Evolutionary conservation across 768 basidiomycete species (phyloP).

Genomic region (Podaxis rugospora): DNA sequence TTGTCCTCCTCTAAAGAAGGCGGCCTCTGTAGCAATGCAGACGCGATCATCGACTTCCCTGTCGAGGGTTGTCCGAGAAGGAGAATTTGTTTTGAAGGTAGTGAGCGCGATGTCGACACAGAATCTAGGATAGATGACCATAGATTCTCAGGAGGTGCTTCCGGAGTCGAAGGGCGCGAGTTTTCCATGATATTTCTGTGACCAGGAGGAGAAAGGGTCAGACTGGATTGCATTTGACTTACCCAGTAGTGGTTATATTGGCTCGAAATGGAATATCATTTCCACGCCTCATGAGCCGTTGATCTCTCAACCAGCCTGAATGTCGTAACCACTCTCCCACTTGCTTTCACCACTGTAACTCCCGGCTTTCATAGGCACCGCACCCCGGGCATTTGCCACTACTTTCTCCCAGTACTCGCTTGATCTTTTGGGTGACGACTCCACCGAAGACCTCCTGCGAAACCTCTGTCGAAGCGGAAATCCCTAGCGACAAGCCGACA

Average conservation of each 20-base stretch:
- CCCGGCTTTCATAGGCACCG: too few species aligned
- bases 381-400: too few species aligned
- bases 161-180: constrained; percentile 65
- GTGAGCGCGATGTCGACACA: constrained; percentile 75
- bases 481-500: too few species aligned
- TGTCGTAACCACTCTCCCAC: too few species aligned
- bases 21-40: constrained; percentile 68
- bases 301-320: too few species aligned
- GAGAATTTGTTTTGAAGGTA: constrained; percentile 84
- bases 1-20: constrained; percentile 45
- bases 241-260: not conserved
- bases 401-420: too few species aligned
- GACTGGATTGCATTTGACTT: not conserved
- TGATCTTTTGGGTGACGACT: too few species aligned
- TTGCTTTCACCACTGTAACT: too few species aligned
- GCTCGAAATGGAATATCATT: not conserved
- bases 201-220: not conserved
- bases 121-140: constrained; percentile 94
- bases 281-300: not conserved
- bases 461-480: too few species aligned
- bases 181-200: constrained; percentile 26
- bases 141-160: constrained; percentile 72
- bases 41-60: constrained; percentile 73
- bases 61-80: constrained; percentile 76
- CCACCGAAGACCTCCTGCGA: too few species aligned